Conservation (phyloP, 2,329 filamentous ascomycete genomes). For the Xylariaceae sp. region DNA sequence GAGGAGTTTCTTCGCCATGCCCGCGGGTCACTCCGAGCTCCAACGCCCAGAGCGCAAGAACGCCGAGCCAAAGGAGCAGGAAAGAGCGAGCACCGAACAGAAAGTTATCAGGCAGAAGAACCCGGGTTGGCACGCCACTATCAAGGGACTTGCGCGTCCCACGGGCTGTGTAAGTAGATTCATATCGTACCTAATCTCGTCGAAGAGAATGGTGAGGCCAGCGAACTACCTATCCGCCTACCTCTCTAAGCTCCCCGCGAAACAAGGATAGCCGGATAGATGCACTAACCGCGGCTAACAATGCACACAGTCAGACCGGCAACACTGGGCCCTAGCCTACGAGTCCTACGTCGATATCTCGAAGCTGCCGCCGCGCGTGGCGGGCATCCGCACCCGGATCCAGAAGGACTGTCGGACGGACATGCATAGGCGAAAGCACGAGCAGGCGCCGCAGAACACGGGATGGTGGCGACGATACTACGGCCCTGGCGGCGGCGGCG, state of each 20-base stretch:
- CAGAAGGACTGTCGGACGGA: conserved; percentile 3
- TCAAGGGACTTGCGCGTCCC: conserved; percentile 17
- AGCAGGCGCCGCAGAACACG: no score
- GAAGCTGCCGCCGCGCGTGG: conserved; percentile 12
- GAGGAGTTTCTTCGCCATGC: not conserved
- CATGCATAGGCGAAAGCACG: not conserved
- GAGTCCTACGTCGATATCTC: conserved; percentile 15
- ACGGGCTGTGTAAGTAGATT: conserved; percentile 26
- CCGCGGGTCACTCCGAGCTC: not conserved
- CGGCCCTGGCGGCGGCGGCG: no score
- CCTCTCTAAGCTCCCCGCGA: no score
- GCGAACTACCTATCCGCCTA: no score
- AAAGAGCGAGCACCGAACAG: no score
- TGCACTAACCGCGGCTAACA: no score
- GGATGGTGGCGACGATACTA: no score
- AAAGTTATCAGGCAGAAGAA: not conserved
- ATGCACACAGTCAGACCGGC: conserved; percentile 7
- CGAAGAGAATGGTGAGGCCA: no score
- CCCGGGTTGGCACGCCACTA: conserved; percentile 18
- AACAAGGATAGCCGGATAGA: no score
- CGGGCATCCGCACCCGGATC: conserved; percentile 13
- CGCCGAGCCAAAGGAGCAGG: not conserved
- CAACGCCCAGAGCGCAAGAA: not conserved
- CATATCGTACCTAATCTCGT: not conserved
- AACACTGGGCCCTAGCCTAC: conserved; percentile 29